These are phyloP conservation scores for Baudoinia panamericana DNA, from an alignment of 495 filamentous ascomycete species.

Conservation along the genomic window DNA sequence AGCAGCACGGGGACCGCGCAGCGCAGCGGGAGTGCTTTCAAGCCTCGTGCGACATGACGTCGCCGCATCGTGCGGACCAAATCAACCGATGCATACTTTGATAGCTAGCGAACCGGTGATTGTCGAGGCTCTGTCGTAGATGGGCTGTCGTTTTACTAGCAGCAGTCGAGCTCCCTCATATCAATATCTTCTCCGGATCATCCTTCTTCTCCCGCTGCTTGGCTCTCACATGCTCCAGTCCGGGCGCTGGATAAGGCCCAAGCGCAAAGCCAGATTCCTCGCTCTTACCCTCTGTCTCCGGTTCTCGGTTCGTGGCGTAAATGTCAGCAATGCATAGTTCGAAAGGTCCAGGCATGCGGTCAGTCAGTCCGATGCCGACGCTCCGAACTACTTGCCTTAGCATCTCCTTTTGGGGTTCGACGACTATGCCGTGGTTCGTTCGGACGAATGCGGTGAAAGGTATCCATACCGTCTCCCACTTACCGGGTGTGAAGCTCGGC, in stretches of 20 bases:
- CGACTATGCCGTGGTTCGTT: slow-evolving; percentile 78
- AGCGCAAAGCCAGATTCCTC: slow-evolving; percentile 19
- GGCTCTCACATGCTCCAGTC: slow-evolving; percentile 3
- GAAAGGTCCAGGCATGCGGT: slow-evolving; percentile 75
- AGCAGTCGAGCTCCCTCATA: slow-evolving; percentile 17
- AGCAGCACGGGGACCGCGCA: too few species aligned
- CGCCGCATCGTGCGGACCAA: too few species aligned
- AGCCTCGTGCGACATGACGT: too few species aligned
- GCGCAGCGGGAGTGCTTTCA: too few species aligned
- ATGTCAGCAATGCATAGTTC: slow-evolving; percentile 71
- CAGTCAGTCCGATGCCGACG: slow-evolving; percentile 77
- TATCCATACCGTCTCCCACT: slow-evolving; percentile 88
- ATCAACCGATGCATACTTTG: too few species aligned
- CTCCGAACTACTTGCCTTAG: slow-evolving; percentile 70
- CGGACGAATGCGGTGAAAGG: slow-evolving; percentile 86
- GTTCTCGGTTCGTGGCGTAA: slow-evolving; percentile 59
- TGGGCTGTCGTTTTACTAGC: too few species aligned
- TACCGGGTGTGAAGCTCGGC: slow-evolving; percentile 63
- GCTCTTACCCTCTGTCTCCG: slow-evolving; percentile 25
- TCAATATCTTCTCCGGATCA: slow-evolving; percentile 20
- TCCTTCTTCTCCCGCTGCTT: slow-evolving; percentile 19
- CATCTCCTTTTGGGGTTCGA: slow-evolving; percentile 83
- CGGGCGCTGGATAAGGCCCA: slow-evolving; percentile 10
- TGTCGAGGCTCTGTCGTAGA: too few species aligned
- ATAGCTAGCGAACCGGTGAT: too few species aligned